These are phyloP conservation scores for Candida taoyuanica DNA, from an alignment of 805 yeast genomes.

Conservation along the genomic window DNA sequence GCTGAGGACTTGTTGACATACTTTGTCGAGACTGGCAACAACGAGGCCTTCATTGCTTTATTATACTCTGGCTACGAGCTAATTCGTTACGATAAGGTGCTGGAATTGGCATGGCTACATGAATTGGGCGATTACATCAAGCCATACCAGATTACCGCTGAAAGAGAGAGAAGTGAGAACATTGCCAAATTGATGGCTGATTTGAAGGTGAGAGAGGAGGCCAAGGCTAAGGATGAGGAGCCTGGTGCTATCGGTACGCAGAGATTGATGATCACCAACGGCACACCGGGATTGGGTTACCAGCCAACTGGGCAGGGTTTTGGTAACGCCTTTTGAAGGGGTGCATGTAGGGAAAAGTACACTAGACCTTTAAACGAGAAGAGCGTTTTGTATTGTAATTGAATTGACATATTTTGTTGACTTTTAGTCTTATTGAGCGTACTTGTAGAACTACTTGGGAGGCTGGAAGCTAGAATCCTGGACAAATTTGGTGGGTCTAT, in stretches of 20 bases:
- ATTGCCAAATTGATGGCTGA: slow-evolving; percentile 64
- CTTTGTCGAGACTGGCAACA: slow-evolving; percentile 95
- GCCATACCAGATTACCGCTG: slow-evolving; percentile 85
- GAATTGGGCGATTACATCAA: slow-evolving; percentile 77
- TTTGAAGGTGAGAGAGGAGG: slow-evolving; percentile 62
- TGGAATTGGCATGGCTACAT: slow-evolving; percentile 90
- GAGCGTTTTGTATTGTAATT: neutral
- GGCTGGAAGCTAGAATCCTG: too few relatives aligned
- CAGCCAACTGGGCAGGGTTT: slow-evolving; percentile 73
- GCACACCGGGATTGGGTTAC: slow-evolving; percentile 57
- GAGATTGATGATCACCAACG: slow-evolving; percentile 80
- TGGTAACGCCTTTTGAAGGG: slow-evolving; percentile 43
- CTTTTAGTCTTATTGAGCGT: neutral
- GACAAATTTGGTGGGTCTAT: too few relatives aligned
- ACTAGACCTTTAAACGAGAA: slow-evolving; percentile 1
- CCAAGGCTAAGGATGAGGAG: slow-evolving; percentile 45
- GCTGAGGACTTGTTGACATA: slow-evolving; percentile 85
- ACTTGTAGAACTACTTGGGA: too few relatives aligned
- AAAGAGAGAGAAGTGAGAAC: slow-evolving; percentile 70
- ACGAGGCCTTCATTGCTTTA: slow-evolving; percentile 89
- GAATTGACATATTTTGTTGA: too few relatives aligned
- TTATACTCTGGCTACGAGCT: slow-evolving; percentile 81
- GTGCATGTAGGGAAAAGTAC: neutral
- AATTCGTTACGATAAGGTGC: slow-evolving; percentile 75
- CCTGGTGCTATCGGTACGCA: slow-evolving; percentile 53